Base-by-base conservation (phyloP, 169 alveolate species). In the Plasmodium ovale region DNA sequence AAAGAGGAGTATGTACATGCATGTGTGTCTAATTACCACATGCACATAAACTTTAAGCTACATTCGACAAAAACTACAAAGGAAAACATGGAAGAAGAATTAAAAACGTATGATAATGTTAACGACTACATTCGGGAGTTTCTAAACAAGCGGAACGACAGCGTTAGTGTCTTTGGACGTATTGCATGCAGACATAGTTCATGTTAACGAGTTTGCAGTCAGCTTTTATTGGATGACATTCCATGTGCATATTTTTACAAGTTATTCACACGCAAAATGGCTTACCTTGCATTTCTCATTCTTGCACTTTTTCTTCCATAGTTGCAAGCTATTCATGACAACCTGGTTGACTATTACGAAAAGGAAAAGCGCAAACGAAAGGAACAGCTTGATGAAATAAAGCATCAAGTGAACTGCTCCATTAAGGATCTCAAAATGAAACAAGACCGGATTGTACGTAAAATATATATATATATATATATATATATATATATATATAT, bases 1-100 rank as follows among this genome's bases (percentile, higher is more conserved):
- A 77, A 77, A 68, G 39, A 77, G 35, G 88, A 77, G 35, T 77
- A 60, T 44, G 77, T 77, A n/a, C 74, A 77, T 47, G 88, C 88
- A 35, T 60, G 9, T 39, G 68, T 53, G 6, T 39, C 88, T 12
- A 60, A 67, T 62, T 54, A 60, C 47, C 49, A 77, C 21, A 77
- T 60, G 74, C 44, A 77, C 12, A 62, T 77, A 54, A 64, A 60
- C 0, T 44, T 77, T 33, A 77, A 62, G 10, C 54, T 60, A 14
- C 56, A 31, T 19, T 60, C 47, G 7, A 64, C 74, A 1, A 44
- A 44, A 27, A 68, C 49, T n/a, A 12, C 77, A 4, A 77, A 77
- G 23, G 88, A 77, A 14, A 44, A 27, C 29, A 77, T 77, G 88
- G 88, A 77, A 53, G 19, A 10, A 4, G 68, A 77, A 4, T 53